Conservation (phyloP, 371 early-diverging fungal species). For the Circinella umbellata region DNA sequence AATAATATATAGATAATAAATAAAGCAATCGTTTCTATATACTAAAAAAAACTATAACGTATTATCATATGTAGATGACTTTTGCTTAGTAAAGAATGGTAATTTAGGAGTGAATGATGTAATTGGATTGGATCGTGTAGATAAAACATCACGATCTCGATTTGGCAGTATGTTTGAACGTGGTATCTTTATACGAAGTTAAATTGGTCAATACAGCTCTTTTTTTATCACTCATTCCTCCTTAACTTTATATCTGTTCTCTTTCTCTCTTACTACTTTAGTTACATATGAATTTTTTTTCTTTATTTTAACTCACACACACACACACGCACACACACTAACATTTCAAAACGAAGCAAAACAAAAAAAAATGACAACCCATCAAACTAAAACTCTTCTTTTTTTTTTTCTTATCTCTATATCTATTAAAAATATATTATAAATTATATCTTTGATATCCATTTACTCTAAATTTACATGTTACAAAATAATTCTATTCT, state of each 20-base stretch:
- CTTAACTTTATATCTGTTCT: neutral
- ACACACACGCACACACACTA: too few species aligned
- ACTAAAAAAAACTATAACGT: too few species aligned
- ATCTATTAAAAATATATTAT: neutral
- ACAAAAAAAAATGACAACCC: neutral
- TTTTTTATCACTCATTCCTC: too few species aligned
- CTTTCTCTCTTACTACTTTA: neutral
- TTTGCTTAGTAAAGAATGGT: constrained; percentile 50
- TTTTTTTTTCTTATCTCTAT: neutral
- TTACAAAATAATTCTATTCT: neutral
- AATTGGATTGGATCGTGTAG: constrained; percentile 82
- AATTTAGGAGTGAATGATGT: constrained; percentile 58
- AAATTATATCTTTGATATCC: neutral
- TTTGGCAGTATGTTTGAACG: constrained; percentile 58
- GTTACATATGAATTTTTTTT: neutral
- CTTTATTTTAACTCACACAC: neutral
- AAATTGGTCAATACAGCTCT: too few species aligned
- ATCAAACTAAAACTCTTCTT: too few species aligned
- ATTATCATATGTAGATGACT: constrained; percentile 51
- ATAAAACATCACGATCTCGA: constrained; percentile 63
- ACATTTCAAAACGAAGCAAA: neutral
- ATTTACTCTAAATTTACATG: neutral
- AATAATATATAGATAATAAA: neutral
- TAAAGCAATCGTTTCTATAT: too few species aligned
- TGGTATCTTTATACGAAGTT: constrained; percentile 69